phyloP scores from a whole-genome alignment of 192 early-diverging fungal species.

The Backusella westeae region DNA sequence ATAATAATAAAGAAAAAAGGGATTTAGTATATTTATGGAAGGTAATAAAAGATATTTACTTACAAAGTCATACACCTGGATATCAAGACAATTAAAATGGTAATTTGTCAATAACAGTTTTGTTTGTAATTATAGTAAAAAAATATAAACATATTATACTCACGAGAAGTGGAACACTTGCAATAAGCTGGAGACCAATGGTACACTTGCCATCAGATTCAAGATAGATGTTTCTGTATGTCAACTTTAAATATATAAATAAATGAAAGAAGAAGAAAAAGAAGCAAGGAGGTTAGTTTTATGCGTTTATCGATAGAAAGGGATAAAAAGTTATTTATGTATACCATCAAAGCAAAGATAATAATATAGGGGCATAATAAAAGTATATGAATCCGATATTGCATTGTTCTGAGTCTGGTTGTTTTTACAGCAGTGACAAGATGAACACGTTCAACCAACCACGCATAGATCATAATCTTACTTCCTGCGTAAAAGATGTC shows the following conservation, averaged over 20 bases:
- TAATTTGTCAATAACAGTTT: background rate
- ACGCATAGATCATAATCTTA: conserved; percentile 40
- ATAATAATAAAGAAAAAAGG: too few relatives aligned
- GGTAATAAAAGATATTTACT: background rate
- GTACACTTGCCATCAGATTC: conserved; percentile 25
- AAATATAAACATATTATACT: background rate
- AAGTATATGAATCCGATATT: conserved; percentile 27
- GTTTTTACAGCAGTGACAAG: conserved; percentile 35
- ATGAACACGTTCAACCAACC: conserved; percentile 37
- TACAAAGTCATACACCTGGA: conserved; percentile 38
- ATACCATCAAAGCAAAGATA: conserved; percentile 40
- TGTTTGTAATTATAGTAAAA: background rate
- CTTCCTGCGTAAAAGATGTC: conserved; percentile 41
- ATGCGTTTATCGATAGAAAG: background rate
- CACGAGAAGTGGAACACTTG: conserved; percentile 39
- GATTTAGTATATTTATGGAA: background rate
- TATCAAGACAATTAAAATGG: background rate
- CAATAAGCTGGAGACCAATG: conserved; percentile 30
- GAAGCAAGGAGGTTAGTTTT: background rate
- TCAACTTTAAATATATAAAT: conserved; percentile 17
- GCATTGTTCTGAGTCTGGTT: conserved; percentile 17
- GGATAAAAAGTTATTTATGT: background rate
- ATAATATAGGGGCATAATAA: conserved; percentile 35
- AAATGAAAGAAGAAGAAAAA: too few relatives aligned
- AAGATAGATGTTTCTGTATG: conserved; percentile 28